phyloP scores from a whole-genome alignment of 2,329 filamentous ascomycete genomes.

The Pyrenochaeta sp. region DNA sequence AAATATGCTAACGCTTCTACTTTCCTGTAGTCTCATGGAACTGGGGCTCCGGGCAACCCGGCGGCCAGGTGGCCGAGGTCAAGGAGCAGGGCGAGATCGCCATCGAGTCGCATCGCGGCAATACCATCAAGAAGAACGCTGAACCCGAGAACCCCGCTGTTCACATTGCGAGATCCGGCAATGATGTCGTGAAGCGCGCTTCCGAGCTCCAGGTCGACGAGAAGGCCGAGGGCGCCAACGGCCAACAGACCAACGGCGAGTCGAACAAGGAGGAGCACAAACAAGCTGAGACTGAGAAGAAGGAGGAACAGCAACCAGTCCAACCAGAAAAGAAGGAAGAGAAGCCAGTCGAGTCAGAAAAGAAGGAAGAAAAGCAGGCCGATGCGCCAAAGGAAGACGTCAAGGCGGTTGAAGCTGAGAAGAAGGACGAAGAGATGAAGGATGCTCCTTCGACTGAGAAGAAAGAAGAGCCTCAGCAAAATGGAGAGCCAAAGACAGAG shows the following conservation, averaged over 20 bases:
- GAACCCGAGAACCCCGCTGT: conserved; percentile 69
- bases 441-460: conserved; percentile 26
- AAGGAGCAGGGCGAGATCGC: conserved; percentile 67
- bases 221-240: conserved; percentile 45
- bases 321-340: conserved; percentile 39
- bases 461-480: conserved; percentile 29
- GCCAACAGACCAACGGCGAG: conserved; percentile 47
- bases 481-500: conserved; percentile 26
- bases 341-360: conserved; percentile 37
- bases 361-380: conserved; percentile 44
- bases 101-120: conserved; percentile 68
- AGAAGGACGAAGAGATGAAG: conserved; percentile 42
- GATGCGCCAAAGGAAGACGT: conserved; percentile 36
- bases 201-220: conserved; percentile 67
- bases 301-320: conserved; percentile 29
- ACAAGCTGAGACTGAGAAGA: conserved; percentile 43
- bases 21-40: conserved; percentile 67
- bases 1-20: conserved; percentile 9
- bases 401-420: conserved; percentile 40
- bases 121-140: conserved; percentile 71
- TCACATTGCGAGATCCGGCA: conserved; percentile 65
- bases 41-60: conserved; percentile 65
- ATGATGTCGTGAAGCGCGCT: conserved; percentile 71
- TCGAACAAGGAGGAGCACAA: conserved; percentile 41
- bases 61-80: conserved; percentile 65